Evolutionary conservation across 164 flowering plant species (phyloP).

Genomic region (Hamamelis virginiana): DNA sequence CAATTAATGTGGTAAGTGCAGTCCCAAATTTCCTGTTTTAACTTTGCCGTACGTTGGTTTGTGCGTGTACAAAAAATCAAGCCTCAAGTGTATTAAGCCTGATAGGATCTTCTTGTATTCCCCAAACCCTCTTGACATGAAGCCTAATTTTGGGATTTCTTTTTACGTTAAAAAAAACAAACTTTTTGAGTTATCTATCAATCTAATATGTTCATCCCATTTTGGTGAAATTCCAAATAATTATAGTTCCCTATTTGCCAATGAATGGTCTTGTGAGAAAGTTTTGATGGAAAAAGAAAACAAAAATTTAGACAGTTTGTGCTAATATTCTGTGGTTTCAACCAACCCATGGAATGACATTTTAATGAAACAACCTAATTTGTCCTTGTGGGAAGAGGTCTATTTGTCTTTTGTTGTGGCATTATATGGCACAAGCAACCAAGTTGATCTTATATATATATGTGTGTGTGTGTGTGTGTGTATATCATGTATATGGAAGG

Average conservation of each 20-base stretch:
- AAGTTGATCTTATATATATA: conserved; percentile 11
- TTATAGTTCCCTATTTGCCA: background rate
- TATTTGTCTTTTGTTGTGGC: conserved; percentile 29
- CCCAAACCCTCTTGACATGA: too few species aligned
- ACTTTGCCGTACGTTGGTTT: too few species aligned
- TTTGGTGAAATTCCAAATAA: background rate
- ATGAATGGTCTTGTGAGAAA: background rate
- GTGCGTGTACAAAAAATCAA: too few species aligned
- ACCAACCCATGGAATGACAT: conserved; percentile 7
- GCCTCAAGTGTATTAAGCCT: too few species aligned
- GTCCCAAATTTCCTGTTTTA: too few species aligned
- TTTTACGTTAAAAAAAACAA: too few species aligned
- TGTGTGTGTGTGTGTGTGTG: too few species aligned
- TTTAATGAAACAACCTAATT: conserved; percentile 14
- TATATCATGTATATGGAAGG: conserved; percentile 17
- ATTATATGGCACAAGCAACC: conserved; percentile 29
- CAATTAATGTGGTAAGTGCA: too few species aligned
- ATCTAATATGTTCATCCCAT: background rate
- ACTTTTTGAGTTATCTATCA: background rate
- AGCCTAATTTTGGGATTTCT: too few species aligned
- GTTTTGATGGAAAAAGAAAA: background rate
- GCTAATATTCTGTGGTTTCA: background rate
- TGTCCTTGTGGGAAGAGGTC: conserved; percentile 18
- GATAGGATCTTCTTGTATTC: too few species aligned
- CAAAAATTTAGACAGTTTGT: background rate